Base-by-base conservation (phyloP, 225 moss, liverwort and hornwort species). In the Marchantia paleacea region DNA sequence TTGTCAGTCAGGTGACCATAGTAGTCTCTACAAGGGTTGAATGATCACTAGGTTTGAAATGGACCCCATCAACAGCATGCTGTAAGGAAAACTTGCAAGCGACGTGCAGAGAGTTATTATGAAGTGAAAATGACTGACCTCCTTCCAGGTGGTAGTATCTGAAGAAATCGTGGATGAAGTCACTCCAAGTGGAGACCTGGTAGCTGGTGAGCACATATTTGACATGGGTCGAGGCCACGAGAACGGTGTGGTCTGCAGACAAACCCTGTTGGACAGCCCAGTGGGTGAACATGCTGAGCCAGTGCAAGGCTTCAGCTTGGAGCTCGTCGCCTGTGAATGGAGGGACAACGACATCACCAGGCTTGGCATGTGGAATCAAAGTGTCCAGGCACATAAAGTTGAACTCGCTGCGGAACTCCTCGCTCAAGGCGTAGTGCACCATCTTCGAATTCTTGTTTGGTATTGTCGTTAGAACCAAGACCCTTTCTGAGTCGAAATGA, bases 181-280 rank as follows among this genome's bases (percentile, higher is more conserved):
- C 86, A 58, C 58, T 72, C 86, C 86, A 86, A 8, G 73, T 76
- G 25, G 61, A 69, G 9, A 78, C 70, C 48, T 64, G 47, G 6
- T 75, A 25, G 2, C 72, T 63, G 12, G 55, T 10, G 0, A 68
- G 51, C 52, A 78, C 53, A n/a, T 66, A 28, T 62, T 83, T 81
- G 75, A 84, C 29, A 39, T 83, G 83, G 20, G 79, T 39, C 8
- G 79, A 75, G 12, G 83, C 86, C 68, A 86, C 52, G 24, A 83
- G 81, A 10, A 79, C 75, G 14, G 83, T 84, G 73, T 83, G 86
- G 31, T 86, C 86, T 25, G 86, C 78, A 6, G 86, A 86, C 79
- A 86, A 69, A 54, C 86, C 86, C 76, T 86, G 86, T 67, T 86
- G 86, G 8, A 86, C 26, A 47, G 83, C 83, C 86, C 86, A 86